Evolutionary conservation across 345 rosid genomes (phyloP).

Genomic region (Euphorbia tirucalli): DNA sequence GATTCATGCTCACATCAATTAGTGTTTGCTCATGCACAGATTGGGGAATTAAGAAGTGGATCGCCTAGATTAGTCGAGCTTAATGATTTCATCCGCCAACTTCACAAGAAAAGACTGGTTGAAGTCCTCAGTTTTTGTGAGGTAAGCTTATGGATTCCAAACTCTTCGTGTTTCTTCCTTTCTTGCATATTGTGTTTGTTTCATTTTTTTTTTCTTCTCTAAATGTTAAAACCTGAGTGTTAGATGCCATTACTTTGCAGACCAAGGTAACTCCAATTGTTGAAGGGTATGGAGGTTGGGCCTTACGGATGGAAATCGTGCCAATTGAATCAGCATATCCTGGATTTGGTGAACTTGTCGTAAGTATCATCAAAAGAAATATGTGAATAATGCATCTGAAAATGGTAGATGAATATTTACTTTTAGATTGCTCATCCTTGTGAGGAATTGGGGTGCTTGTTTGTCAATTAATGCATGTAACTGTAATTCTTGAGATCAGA

Average conservation of each 20-base stretch:
- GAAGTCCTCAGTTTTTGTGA: conserved; percentile 96
- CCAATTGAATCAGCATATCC: conserved; percentile 97
- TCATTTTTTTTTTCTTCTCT: too few relatives aligned
- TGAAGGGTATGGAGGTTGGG: conserved; percentile 99
- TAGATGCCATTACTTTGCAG: conserved; percentile 41
- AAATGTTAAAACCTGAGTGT: conserved; percentile 1
- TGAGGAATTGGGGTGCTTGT: too few relatives aligned
- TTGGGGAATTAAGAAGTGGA: conserved; percentile 93
- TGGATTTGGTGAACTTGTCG: conserved; percentile 94
- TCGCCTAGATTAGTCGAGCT: conserved; percentile 81
- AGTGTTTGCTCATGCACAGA: conserved; percentile 38
- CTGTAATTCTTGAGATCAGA: too few relatives aligned
- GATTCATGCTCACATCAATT: conserved; percentile 17
- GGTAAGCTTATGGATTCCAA: conserved; percentile 38
- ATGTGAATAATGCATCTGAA: not conserved
- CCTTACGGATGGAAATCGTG: conserved; percentile 89
- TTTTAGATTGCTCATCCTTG: not conserved
- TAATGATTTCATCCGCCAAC: conserved; percentile 76
- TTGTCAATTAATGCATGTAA: too few relatives aligned
- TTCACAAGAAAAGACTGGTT: conserved; percentile 69
- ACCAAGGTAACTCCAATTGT: conserved; percentile 95
- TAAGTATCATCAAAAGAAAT: conserved; percentile 34
- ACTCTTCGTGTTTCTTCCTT: not conserved
- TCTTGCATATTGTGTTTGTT: not conserved
- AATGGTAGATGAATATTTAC: not conserved